These are phyloP conservation scores for Raffaelea deltoideospora DNA, from an alignment of 2,329 filamentous ascomycete species.

Conservation along the genomic window DNA sequence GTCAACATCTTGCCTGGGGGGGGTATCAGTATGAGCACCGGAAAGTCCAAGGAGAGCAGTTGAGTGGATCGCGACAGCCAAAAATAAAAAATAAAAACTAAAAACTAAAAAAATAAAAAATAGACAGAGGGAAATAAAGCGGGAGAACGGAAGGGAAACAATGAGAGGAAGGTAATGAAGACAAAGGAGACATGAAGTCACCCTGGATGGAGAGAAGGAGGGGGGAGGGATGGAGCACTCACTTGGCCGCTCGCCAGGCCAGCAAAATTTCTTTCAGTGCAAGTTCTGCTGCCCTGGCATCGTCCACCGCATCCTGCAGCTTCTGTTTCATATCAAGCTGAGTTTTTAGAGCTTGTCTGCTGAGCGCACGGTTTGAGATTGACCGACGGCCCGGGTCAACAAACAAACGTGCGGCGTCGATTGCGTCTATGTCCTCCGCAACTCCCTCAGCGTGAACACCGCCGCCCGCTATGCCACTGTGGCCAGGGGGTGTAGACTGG, in stretches of 20 bases:
- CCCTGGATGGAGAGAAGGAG: too few relatives aligned
- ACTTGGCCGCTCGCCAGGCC: conserved; percentile 74
- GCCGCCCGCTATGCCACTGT: conserved; percentile 17
- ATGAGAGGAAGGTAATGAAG: too few relatives aligned
- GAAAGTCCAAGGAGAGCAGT: background rate
- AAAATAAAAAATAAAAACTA: too few relatives aligned
- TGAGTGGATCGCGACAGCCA: too few relatives aligned
- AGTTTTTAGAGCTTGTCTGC: conserved; percentile 37
- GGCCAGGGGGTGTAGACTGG: conserved; percentile 32
- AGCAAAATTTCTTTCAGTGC: conserved; percentile 71
- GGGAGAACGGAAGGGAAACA: too few relatives aligned
- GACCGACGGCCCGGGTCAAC: background rate
- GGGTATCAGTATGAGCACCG: background rate
- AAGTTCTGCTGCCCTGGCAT: conserved; percentile 68
- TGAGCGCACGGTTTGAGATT: conserved; percentile 29
- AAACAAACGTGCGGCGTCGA: too few relatives aligned
- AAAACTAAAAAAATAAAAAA: background rate
- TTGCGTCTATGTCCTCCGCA: too few relatives aligned
- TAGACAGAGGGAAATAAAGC: too few relatives aligned
- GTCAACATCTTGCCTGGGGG: conserved; percentile 27
- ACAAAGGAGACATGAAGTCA: too few relatives aligned
- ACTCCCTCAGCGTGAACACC: too few relatives aligned
- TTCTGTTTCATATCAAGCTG: conserved; percentile 50
- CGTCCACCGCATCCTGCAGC: conserved; percentile 57
- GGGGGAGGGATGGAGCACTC: conserved; percentile 17